phyloP scores from a whole-genome alignment of 306 rosid species.

The Trifolium fragiferum region DNA sequence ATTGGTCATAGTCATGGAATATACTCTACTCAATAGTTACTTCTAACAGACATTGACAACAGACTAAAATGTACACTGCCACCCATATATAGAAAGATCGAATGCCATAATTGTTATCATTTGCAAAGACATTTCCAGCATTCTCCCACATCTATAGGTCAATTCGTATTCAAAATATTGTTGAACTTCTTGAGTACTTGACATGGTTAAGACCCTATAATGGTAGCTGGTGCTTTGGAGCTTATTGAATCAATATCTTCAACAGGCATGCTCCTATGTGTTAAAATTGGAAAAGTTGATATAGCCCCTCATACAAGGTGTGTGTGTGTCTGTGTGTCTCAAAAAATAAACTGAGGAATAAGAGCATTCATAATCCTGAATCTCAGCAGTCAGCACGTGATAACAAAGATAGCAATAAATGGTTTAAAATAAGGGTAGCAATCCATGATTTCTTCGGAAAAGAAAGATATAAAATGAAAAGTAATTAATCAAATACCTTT shows the following conservation, averaged over 20 bases:
- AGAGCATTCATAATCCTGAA: conserved; percentile 26
- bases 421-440: background rate
- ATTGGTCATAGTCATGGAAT: conserved; percentile 20
- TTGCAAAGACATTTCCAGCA: background rate
- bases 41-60: background rate
- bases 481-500: conserved; percentile 65
- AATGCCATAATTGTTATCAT: conserved; percentile 15
- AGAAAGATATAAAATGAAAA: conserved; percentile 12
- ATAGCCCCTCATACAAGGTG: background rate
- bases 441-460: background rate
- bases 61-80: background rate
- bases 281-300: background rate
- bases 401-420: conserved; percentile 20
- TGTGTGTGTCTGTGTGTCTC: background rate
- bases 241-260: conserved; percentile 2
- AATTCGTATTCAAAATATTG: conserved; percentile 10
- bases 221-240: background rate
- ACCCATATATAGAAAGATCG: background rate
- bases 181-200: background rate
- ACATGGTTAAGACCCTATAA: conserved; percentile 22
- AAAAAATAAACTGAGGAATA: conserved; percentile 18
- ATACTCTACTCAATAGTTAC: background rate
- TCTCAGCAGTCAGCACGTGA: conserved; percentile 17
- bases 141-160: conserved; percentile 12
- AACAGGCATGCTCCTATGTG: background rate